A percentile compares a stretch with the other conserved stretches of the same genome.
Evolutionary conservation across 495 filamentous ascomycete species (phyloP).

Genomic region (Trichoderma parareesei): DNA sequence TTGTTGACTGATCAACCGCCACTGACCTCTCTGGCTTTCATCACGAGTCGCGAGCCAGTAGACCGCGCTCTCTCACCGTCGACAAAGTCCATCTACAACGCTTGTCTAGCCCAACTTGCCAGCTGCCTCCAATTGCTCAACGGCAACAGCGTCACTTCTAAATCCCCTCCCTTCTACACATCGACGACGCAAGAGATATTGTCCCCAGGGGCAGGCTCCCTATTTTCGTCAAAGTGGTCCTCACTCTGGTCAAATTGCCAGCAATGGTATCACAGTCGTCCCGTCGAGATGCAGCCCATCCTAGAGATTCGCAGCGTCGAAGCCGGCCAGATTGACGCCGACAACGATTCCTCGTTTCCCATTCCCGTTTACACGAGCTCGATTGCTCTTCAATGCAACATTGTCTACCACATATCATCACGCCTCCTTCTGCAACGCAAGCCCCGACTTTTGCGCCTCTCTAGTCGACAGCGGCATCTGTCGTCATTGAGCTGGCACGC

Average conservation of each 20-base stretch:
- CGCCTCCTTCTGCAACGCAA: neutral
- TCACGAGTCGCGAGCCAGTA: neutral
- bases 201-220: neutral
- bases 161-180: neutral
- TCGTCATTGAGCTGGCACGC: constrained; percentile 1
- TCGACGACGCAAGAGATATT: neutral
- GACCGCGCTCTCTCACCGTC: neutral
- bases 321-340: constrained; percentile 1
- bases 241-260: constrained; percentile 1
- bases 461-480: constrained; percentile 1
- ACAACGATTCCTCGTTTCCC: neutral
- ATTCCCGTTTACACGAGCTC: neutral
- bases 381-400: constrained; percentile 2
- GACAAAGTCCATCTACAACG: neutral
- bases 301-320: constrained; percentile 4
- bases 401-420: constrained; percentile 5
- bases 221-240: neutral
- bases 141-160: neutral
- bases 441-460: constrained; percentile 1
- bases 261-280: neutral
- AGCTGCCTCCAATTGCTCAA: neutral
- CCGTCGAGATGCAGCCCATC: constrained; percentile 1
- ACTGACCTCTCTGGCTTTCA: neutral
- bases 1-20: constrained; percentile 1
- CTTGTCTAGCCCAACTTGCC: neutral